Percentiles rank a stretch among this genome's conserved stretches.
phyloP scores from a whole-genome alignment of 148 eudicot genomes.

The Beta vulgaris region DNA sequence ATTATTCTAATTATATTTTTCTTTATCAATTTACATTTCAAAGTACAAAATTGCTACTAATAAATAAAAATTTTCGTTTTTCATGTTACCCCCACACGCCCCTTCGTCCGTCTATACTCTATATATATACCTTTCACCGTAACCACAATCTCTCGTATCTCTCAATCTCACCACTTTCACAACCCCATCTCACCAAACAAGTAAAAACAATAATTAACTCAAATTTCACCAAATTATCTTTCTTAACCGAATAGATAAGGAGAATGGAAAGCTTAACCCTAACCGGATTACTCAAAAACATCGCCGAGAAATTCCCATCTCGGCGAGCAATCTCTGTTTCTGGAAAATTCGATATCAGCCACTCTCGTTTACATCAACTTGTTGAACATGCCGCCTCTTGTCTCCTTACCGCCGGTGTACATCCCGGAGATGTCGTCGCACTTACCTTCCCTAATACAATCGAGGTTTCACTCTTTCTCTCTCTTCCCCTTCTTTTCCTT shows the following conservation, averaged over 20 bases:
- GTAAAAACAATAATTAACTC: not conserved
- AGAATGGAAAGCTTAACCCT: constrained; percentile 60
- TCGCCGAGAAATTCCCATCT: constrained; percentile 56
- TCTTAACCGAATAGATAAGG: too few relatives aligned
- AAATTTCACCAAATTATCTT: not conserved
- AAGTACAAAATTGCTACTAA: too few relatives aligned
- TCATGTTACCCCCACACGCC: constrained; percentile 19
- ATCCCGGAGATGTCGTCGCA: constrained; percentile 80
- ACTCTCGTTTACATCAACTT: constrained; percentile 47
- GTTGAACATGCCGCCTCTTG: constrained; percentile 52
- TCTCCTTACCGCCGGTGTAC: constrained; percentile 59
- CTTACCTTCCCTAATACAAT: constrained; percentile 86
- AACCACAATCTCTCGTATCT: constrained; percentile 2
- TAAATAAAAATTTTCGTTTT: too few relatives aligned
- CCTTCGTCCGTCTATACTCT: constrained; percentile 1
- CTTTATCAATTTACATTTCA: too few relatives aligned
- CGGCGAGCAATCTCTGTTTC: constrained; percentile 71
- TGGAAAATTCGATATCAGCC: constrained; percentile 59
- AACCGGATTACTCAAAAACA: constrained; percentile 47
- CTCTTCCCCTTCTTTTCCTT: not conserved
- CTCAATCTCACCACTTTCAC: not conserved
- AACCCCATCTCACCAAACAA: not conserved
- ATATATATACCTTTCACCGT: constrained; percentile 3
- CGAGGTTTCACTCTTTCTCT: constrained; percentile 44
- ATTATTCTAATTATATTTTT: too few relatives aligned